Conservation (phyloP, 352 stramenopile genomes). For the Pythium myriotylum region DNA sequence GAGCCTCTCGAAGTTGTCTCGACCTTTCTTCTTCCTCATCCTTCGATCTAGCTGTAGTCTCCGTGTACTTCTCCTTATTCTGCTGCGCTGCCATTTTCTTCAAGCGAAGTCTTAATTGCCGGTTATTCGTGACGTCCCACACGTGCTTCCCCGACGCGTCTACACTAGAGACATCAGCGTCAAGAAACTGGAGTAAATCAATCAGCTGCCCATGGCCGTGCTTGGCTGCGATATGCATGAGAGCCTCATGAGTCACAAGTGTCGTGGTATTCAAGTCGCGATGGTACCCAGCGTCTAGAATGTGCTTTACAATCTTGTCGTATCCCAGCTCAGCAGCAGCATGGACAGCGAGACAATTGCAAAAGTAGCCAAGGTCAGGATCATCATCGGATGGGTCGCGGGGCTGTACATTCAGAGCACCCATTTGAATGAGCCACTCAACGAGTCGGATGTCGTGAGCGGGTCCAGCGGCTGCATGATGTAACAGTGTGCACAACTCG, state of each 20-base stretch:
- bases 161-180: not conserved
- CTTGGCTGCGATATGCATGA: conserved; percentile 12
- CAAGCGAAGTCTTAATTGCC: not conserved
- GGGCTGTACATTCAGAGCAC: conserved; percentile 12
- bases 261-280: conserved; percentile 16
- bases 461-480: conserved; percentile 35
- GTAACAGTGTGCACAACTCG: conserved; percentile 16
- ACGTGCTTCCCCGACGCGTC: conserved; percentile 3
- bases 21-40: not conserved
- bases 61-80: not conserved
- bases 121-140: conserved; percentile 3
- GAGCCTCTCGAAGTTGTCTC: not conserved
- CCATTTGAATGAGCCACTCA: conserved; percentile 47
- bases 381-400: too few relatives aligned
- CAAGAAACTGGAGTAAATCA: not conserved
- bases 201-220: conserved; percentile 5
- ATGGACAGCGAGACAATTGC: conserved; percentile 9
- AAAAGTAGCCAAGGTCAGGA: not conserved
- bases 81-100: not conserved
- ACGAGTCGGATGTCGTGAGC: conserved; percentile 32
- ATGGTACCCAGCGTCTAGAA: conserved; percentile 3
- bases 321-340: not conserved
- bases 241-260: conserved; percentile 6
- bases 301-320: conserved; percentile 1
- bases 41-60: too few relatives aligned